Evolutionary conservation across 192 early-diverging fungal genomes (phyloP).

Genomic region (Entrophospora sp.): DNA sequence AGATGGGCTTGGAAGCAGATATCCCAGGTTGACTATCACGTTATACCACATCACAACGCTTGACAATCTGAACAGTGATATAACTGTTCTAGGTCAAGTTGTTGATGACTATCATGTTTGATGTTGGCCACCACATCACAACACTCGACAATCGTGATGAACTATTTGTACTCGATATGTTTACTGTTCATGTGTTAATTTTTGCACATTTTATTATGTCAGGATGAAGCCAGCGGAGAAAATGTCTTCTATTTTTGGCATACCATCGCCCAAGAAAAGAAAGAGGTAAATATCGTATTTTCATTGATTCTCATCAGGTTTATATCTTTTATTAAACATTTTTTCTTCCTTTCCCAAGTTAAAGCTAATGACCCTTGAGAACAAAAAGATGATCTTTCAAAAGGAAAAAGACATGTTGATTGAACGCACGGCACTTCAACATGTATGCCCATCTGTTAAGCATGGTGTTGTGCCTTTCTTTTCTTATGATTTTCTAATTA

Average conservation of each 20-base stretch:
- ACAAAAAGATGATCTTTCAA: neutral
- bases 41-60: no score
- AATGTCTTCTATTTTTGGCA: neutral
- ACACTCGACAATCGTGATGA: no score
- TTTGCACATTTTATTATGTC: neutral
- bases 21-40: neutral
- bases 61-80: no score
- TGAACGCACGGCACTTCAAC: neutral
- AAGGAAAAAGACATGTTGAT: neutral
- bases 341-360: neutral
- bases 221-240: neutral
- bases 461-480: neutral
- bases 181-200: neutral
- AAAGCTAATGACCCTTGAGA: neutral
- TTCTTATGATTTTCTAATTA: constrained; percentile 2
- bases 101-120: no score
- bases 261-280: neutral
- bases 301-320: neutral
- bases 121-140: no score
- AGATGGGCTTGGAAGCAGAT: no score
- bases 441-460: neutral
- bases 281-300: neutral
- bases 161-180: no score
- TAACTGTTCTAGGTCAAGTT: no score
- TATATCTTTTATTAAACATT: neutral